Evolutionary conservation across 2,329 filamentous ascomycete genomes (phyloP).

Genomic region (Bimuria novae-zelandiae): DNA sequence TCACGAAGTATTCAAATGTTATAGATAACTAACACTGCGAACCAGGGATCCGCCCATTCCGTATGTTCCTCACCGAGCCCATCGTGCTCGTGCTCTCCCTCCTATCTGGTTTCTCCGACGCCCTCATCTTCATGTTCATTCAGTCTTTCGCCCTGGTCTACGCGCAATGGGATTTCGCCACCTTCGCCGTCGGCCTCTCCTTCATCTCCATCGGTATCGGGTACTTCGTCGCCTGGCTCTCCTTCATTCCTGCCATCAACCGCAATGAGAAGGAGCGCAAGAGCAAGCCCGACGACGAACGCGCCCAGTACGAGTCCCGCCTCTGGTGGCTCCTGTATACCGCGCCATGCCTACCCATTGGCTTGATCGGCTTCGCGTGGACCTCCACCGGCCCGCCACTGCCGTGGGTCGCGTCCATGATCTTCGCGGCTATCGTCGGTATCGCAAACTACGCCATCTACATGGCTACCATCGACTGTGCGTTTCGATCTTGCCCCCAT

Average conservation of each 20-base stretch:
- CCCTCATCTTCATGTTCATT: constrained; percentile 79
- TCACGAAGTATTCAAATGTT: neutral
- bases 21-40: neutral
- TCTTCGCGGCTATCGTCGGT: constrained; percentile 70
- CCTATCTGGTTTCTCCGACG: constrained; percentile 75
- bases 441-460: constrained; percentile 75
- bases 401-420: constrained; percentile 71
- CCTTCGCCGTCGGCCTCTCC: constrained; percentile 62
- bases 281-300: constrained; percentile 34
- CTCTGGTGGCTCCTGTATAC: constrained; percentile 69
- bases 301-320: constrained; percentile 54
- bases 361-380: constrained; percentile 74
- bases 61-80: constrained; percentile 76
- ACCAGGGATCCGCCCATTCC: constrained; percentile 62
- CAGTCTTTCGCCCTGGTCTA: constrained; percentile 73
- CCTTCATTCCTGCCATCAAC: constrained; percentile 60
- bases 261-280: constrained; percentile 42
- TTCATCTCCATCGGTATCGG: constrained; percentile 65
- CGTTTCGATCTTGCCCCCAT: neutral
- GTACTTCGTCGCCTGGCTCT: constrained; percentile 66
- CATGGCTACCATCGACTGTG: constrained; percentile 79
- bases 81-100: constrained; percentile 74
- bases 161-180: constrained; percentile 66
- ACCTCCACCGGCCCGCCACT: constrained; percentile 66
- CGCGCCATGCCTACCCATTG: constrained; percentile 67